A percentile compares a stretch with the other conserved stretches of the same genome.
These are phyloP conservation scores for Oropetium thomaeum DNA, from an alignment of 176 grass and related monocot species.

Conservation along the genomic window DNA sequence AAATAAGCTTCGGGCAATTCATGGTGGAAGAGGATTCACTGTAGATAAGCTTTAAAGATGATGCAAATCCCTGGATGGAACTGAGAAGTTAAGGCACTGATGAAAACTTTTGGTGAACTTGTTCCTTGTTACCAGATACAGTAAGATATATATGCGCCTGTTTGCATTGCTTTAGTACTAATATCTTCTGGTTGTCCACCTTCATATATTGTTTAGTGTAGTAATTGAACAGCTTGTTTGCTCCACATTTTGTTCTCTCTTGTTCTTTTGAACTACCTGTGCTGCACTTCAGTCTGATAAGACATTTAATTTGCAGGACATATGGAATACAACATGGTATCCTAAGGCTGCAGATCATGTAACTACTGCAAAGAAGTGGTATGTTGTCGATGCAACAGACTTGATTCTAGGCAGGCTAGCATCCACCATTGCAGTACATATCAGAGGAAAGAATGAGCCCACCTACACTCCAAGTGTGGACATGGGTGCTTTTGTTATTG, in stretches of 20 bases:
- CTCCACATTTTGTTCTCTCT: neutral
- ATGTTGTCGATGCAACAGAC: conserved; percentile 90
- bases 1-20: conserved; percentile 2
- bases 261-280: conserved; percentile 14
- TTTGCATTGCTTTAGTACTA: neutral
- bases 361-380: conserved; percentile 90
- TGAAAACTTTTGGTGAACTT: neutral
- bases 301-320: conserved; percentile 58
- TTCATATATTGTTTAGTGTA: conserved; percentile 3
- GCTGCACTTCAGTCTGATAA: neutral
- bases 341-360: conserved; percentile 95
- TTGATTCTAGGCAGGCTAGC: conserved; percentile 91
- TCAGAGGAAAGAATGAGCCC: conserved; percentile 93
- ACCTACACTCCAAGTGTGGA: conserved; percentile 97
- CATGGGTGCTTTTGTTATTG: conserved; percentile 98
- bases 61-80: neutral
- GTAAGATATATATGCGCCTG: neutral
- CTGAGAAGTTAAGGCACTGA: neutral
- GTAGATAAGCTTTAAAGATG: neutral
- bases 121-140: neutral
- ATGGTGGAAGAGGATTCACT: neutral
- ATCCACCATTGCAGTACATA: conserved; percentile 93
- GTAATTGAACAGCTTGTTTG: neutral
- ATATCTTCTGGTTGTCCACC: neutral
- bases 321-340: conserved; percentile 98